A percentile compares a stretch with the other conserved stretches of the same genome.
Conservation (phyloP, 805 yeast genomes). For the Citeromyces matritensis region DNA sequence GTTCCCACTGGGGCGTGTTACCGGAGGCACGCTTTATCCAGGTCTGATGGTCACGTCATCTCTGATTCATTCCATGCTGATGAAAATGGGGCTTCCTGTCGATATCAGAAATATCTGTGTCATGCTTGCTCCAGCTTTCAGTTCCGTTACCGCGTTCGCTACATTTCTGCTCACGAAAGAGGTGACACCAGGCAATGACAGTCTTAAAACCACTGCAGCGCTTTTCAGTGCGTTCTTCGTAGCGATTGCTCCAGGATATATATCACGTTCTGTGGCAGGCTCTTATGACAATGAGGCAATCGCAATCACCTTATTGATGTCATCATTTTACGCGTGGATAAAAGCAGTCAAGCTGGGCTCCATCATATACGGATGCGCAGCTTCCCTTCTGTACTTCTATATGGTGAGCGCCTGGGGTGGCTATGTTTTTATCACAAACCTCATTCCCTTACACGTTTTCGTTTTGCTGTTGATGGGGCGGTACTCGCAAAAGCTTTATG, state of each 20-base stretch:
- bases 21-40: conserved; percentile 97
- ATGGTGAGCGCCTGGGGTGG: conserved; percentile 99
- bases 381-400: conserved; percentile 87
- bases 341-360: conserved; percentile 88
- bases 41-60: conserved; percentile 98
- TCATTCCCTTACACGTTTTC: conserved; percentile 91
- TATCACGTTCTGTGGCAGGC: conserved; percentile 96
- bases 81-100: conserved; percentile 59
- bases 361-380: conserved; percentile 63
- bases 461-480: conserved; percentile 90
- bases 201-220: conserved; percentile 50
- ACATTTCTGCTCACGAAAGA: conserved; percentile 81
- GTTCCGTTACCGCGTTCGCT: conserved; percentile 82
- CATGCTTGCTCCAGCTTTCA: conserved; percentile 89
- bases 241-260: conserved; percentile 98
- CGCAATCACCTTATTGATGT: conserved; percentile 91
- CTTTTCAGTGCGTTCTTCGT: conserved; percentile 84
- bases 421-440: conserved; percentile 93
- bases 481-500: conserved; percentile 66
- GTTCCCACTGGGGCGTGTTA: conserved; percentile 98
- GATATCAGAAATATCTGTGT: conserved; percentile 96
- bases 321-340: conserved; percentile 92
- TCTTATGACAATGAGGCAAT: conserved; percentile 98
- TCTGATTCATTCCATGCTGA: conserved; percentile 62
- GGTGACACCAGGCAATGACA: conserved; percentile 33